Percentiles rank a stretch among this genome's conserved stretches.
phyloP scores from a whole-genome alignment of 1,139 yeast genomes.

The Pichia sp. region DNA sequence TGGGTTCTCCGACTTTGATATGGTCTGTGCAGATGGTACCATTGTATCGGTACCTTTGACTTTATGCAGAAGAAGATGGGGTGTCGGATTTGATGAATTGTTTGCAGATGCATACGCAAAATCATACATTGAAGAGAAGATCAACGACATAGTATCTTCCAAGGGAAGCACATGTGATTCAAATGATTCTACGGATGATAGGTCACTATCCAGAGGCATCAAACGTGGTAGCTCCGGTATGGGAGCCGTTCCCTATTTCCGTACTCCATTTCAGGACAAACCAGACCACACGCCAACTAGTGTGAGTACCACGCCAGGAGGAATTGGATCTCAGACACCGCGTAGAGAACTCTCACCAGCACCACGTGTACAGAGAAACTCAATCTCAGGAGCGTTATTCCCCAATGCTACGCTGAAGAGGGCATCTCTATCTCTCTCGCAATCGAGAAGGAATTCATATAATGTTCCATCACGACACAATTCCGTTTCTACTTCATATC shows the following conservation, averaged over 20 bases:
- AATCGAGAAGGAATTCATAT: slow-evolving; percentile 12
- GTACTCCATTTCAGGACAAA: slow-evolving; percentile 59
- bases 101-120: slow-evolving; percentile 57
- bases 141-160: slow-evolving; percentile 5
- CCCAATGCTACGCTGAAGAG: slow-evolving; percentile 7
- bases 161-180: slow-evolving; percentile 5
- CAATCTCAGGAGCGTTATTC: slow-evolving; percentile 8
- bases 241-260: slow-evolving; percentile 39
- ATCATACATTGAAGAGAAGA: slow-evolving; percentile 39
- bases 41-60: slow-evolving; percentile 53
- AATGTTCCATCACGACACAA: slow-evolving; percentile 3
- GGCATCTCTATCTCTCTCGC: slow-evolving; percentile 12
- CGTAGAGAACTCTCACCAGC: too few relatives aligned
- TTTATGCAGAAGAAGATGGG: slow-evolving; percentile 68
- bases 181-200: slow-evolving; percentile 5
- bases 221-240: slow-evolving; percentile 8
- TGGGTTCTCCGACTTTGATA: slow-evolving; percentile 61
- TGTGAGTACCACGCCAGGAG: too few relatives aligned
- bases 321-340: too few relatives aligned
- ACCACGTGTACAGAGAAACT: too few relatives aligned
- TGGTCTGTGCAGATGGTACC: slow-evolving; percentile 61
- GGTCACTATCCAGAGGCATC: slow-evolving; percentile 1
- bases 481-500: slow-evolving; percentile 2
- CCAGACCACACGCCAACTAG: too few relatives aligned
- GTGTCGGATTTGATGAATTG: slow-evolving; percentile 54